Evolutionary conservation across 148 eudicot species (phyloP).

Genomic region (Vaccinium macrocarpon): DNA sequence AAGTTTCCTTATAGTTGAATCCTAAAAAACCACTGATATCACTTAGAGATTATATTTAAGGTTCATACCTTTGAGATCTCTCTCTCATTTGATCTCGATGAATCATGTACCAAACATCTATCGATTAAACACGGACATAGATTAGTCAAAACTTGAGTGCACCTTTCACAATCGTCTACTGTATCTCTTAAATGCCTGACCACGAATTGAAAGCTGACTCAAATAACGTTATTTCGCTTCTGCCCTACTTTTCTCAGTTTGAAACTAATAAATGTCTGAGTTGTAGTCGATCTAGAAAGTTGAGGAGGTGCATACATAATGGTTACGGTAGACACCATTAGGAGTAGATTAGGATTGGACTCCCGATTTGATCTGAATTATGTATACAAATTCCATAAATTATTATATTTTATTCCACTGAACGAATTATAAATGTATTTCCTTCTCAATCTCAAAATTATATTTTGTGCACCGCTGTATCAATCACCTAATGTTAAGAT

Average conservation of each 20-base stretch:
- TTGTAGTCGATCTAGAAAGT: background rate
- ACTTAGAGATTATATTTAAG: background rate
- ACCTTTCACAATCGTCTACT: background rate
- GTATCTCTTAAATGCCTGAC: background rate
- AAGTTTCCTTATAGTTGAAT: background rate
- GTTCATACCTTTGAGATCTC: background rate
- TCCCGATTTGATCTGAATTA: background rate
- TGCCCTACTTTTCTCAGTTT: background rate
- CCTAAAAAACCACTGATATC: background rate
- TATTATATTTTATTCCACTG: too few species aligned
- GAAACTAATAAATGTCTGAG: background rate
- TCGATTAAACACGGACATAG: background rate
- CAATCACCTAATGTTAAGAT: background rate
- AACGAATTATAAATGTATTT: too few species aligned
- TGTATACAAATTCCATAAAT: too few species aligned
- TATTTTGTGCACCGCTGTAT: too few species aligned
- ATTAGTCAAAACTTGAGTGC: background rate
- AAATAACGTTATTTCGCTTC: background rate
- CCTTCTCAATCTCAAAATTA: too few species aligned
- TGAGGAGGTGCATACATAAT: background rate
- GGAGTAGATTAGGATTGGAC: background rate
- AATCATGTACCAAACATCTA: background rate
- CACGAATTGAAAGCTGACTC: background rate
- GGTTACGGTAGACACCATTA: background rate
- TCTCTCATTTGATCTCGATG: background rate